These are phyloP conservation scores for Globisporangium solare DNA, from an alignment of 352 stramenopile species.

Conservation along the genomic window DNA sequence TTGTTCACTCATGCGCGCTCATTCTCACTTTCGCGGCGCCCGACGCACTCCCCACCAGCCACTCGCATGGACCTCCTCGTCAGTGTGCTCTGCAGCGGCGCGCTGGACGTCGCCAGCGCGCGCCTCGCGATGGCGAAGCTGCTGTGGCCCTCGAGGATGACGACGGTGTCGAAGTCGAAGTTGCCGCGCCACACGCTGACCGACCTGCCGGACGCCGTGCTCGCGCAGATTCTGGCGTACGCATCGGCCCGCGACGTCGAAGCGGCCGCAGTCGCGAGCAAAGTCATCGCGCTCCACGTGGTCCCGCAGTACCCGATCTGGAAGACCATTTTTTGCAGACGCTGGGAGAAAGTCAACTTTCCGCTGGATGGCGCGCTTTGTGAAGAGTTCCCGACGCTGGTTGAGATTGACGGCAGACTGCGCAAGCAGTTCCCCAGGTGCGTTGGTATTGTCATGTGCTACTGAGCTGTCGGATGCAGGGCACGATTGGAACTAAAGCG, in stretches of 20 bases:
- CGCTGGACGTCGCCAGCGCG: neutral
- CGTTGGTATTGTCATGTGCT: neutral
- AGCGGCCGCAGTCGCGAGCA: slow-evolving; percentile 43
- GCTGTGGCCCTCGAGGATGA: too few relatives aligned
- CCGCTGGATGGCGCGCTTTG: slow-evolving; percentile 22
- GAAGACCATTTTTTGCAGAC: slow-evolving; percentile 50
- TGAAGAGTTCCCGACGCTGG: slow-evolving; percentile 2
- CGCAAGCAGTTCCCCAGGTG: slow-evolving; percentile 47
- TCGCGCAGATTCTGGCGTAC: slow-evolving; percentile 42
- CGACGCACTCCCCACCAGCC: neutral
- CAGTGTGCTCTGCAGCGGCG: neutral
- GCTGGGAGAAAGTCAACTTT: slow-evolving; percentile 64
- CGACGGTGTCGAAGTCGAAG: too few relatives aligned
- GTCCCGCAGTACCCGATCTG: slow-evolving; percentile 57
- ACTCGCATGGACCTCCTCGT: neutral
- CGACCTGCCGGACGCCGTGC: slow-evolving; percentile 47
- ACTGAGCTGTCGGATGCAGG: neutral
- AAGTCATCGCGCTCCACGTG: slow-evolving; percentile 34
- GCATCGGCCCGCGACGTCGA: slow-evolving; percentile 48
- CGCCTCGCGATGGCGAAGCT: neutral
- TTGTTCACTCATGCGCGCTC: neutral
- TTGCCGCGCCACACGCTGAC: neutral
- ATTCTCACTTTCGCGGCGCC: neutral
- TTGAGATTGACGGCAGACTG: slow-evolving; percentile 38
- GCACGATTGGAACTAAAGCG: neutral